Evolutionary conservation across 495 filamentous ascomycete genomes (phyloP).

Genomic region (Beverwykella pulmonaria): DNA sequence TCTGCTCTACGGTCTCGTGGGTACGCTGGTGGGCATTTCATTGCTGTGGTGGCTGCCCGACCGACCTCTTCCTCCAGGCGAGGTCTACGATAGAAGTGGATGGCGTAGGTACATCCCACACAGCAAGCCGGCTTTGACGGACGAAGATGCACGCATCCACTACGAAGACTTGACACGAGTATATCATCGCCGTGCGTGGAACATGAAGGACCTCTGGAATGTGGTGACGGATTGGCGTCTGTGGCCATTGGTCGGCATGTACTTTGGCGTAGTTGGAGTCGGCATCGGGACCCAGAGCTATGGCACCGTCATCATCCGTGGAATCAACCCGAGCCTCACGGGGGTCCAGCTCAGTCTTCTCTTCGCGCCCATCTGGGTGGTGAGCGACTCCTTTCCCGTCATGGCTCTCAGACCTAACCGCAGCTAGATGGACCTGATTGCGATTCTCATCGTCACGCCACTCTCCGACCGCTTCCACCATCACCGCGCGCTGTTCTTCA

Average conservation of each 20-base stretch:
- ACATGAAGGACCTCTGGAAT: conserved; percentile 62
- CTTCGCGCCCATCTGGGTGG: conserved; percentile 89
- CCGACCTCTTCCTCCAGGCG: conserved; percentile 71
- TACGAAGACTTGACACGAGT: conserved; percentile 82
- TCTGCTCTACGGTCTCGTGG: conserved; percentile 79
- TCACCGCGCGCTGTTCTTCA: conserved; percentile 82
- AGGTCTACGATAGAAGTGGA: conserved; percentile 43
- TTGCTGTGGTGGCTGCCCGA: conserved; percentile 92
- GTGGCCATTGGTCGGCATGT: conserved; percentile 85
- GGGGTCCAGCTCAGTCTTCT: conserved; percentile 78
- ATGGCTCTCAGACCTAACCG: conserved; percentile 8
- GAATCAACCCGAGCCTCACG: conserved; percentile 71
- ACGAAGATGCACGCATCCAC: conserved; percentile 78
- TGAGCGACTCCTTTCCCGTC: conserved; percentile 48
- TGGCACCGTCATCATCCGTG: conserved; percentile 80
- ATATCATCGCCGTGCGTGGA: conserved; percentile 74
- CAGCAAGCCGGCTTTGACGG: conserved; percentile 70
- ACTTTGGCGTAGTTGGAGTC: conserved; percentile 91
- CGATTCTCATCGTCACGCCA: conserved; percentile 82
- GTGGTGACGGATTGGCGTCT: conserved; percentile 83
- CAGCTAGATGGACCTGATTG: conserved; percentile 76
- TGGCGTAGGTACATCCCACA: conserved; percentile 51
- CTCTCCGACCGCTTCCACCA: conserved; percentile 86
- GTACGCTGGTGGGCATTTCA: conserved; percentile 66
- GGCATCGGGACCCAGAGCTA: conserved; percentile 88